Conservation (phyloP, 495 filamentous ascomycete genomes). For the Penicillium herquei region DNA sequence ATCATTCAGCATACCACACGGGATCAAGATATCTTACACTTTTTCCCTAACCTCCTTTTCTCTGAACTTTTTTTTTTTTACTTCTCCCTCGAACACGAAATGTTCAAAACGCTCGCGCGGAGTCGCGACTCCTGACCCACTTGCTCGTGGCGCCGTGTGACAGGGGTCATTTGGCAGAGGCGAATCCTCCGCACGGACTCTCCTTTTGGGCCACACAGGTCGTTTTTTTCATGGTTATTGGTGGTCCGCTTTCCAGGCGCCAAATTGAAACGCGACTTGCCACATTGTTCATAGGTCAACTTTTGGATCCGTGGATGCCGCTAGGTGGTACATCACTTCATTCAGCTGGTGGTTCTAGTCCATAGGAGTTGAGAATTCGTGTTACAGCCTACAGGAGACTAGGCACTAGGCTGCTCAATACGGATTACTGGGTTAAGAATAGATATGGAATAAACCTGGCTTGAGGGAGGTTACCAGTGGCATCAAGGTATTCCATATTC, state of each 20-base stretch:
- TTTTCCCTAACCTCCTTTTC: slow-evolving; percentile 4
- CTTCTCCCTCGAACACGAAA: slow-evolving; percentile 19
- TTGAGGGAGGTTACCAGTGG: too few species aligned
- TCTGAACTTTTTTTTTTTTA: not conserved
- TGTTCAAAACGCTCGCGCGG: too few species aligned
- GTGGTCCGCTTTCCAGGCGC: slow-evolving; percentile 10
- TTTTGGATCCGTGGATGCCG: not conserved
- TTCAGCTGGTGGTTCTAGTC: not conserved
- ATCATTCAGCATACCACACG: not conserved
- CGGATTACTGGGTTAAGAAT: too few species aligned
- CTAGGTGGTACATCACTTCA: not conserved
- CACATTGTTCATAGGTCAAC: slow-evolving; percentile 16
- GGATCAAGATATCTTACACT: not conserved
- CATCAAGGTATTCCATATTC: too few species aligned
- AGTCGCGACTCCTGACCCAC: slow-evolving; percentile 7
- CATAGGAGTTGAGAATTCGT: too few species aligned
- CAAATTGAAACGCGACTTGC: slow-evolving; percentile 26
- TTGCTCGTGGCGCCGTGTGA: slow-evolving; percentile 21
- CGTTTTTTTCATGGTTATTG: not conserved
- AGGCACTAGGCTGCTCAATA: too few species aligned
- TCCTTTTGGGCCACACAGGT: too few species aligned
- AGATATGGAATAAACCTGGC: too few species aligned
- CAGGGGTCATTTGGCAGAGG: slow-evolving; percentile 25
- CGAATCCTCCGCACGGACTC: slow-evolving; percentile 6
- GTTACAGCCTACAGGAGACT: not conserved